Evolutionary conservation across 768 basidiomycete species (phyloP), one percentile per base, ranked within the genome.

Genomic region (Peribolospora kevripleyi): DNA sequence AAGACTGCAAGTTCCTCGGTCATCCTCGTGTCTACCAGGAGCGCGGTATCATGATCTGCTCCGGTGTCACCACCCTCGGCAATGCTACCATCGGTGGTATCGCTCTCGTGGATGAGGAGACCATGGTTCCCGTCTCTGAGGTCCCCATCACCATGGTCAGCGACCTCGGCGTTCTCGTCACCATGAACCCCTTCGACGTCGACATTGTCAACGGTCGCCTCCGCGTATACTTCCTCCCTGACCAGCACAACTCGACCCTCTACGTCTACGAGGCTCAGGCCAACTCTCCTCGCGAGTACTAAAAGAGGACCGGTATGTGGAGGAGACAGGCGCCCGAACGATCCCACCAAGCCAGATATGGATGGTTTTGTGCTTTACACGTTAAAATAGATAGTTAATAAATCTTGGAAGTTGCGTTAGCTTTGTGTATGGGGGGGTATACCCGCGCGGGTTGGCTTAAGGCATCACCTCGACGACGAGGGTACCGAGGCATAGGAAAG

Each of bases 1-100:
- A 56, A 48, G 55, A 59, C 50, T 59, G 58, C 55, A 56, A 59
- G 50, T 59, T 52, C 52, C 45, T 59, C 11, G 58, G 58, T 42
- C 52, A 57, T 47, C 55, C 58, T 43, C 14, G 54, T 6, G 6
- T 13, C 5, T 57, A 54, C 50, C 36, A 51, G 36, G 41, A 51
- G 14, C 50, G 46, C 40, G 42, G 46, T 11, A 51, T 51, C 40
- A 46, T 42, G 38, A 43, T 59, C 46, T 59, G 58, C 46, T 56
- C 58, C 5, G 58, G 58, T 9, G 58, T 59, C 41, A 56, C 58
- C 11, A 51, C 50, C 46, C 46, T 51, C 55, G 45, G 50, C 45
- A 46, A 51, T 41, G 37, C 58, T 10, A 38, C 46, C 8, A 53
- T 59, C 47, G 58, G 58, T 37, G 58, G 58, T 13, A 38, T 59